These are phyloP conservation scores for Solanum clarkiae DNA, from an alignment of 257 asterid species.

Conservation along the genomic window DNA sequence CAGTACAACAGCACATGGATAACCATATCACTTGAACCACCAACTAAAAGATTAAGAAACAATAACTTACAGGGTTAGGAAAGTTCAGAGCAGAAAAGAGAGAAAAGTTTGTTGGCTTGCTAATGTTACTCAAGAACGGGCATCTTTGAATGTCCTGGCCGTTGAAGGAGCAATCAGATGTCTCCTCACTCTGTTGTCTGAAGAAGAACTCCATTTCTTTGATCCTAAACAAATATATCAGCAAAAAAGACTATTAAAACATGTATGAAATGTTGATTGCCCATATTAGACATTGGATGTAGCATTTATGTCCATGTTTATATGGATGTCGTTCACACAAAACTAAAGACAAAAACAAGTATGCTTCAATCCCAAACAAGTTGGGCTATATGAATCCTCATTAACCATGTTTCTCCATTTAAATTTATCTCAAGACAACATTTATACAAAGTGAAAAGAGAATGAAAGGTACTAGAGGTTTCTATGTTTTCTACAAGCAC, in stretches of 20 bases:
- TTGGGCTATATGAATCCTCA: neutral
- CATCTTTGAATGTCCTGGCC: conserved; percentile 49
- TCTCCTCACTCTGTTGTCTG: conserved; percentile 34
- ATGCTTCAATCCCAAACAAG: neutral
- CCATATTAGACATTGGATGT: neutral
- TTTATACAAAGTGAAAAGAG: neutral
- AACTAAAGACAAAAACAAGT: neutral
- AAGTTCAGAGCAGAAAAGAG: conserved; percentile 37
- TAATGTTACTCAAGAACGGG: conserved; percentile 70
- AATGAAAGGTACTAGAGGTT: neutral
- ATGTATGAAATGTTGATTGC: neutral
- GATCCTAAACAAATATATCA: neutral
- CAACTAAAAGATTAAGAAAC: neutral
- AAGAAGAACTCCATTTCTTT: conserved; percentile 40
- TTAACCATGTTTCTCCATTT: neutral
- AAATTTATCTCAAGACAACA: neutral
- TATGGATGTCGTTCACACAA: neutral
- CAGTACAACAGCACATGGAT: neutral
- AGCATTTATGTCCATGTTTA: neutral
- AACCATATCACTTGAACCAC: neutral
- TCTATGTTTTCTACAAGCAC: neutral
- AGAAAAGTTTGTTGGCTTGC: conserved; percentile 58
- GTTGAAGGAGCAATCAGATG: conserved; percentile 31
- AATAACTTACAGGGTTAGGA: conserved; percentile 43
- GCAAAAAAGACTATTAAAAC: neutral